These are phyloP conservation scores for Gymnopilus junonius DNA, from an alignment of 768 basidiomycete genomes.

Conservation along the genomic window DNA sequence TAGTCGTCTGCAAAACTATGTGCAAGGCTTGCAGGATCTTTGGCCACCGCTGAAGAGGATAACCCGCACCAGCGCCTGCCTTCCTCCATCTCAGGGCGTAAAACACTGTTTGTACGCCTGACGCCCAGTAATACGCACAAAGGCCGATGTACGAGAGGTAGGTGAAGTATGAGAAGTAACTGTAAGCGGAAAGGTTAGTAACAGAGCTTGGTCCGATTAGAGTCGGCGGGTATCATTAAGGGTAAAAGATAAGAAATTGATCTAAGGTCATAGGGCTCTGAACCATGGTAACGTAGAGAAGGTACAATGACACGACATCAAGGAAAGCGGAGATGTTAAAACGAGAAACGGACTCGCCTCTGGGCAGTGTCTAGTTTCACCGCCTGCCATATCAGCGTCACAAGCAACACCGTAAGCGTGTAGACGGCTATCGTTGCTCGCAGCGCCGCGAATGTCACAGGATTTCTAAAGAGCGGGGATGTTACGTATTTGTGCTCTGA, in stretches of 20 bases:
- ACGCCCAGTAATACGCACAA: conserved; percentile 63
- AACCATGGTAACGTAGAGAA: background rate
- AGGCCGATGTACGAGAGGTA: conserved; percentile 64
- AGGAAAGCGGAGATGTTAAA: background rate
- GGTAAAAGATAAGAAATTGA: too few relatives aligned
- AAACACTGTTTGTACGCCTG: conserved; percentile 53
- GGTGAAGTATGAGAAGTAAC: conserved; percentile 71
- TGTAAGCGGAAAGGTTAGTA: conserved; percentile 25
- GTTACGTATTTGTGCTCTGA: conserved; percentile 45
- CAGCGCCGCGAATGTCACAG: conserved; percentile 45
- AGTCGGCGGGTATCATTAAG: background rate
- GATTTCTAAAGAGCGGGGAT: conserved; percentile 49
- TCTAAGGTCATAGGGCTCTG: background rate
- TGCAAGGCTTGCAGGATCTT: conserved; percentile 59
- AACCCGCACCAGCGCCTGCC: conserved; percentile 34
- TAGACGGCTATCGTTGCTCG: conserved; percentile 57
- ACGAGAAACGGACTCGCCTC: conserved; percentile 26
- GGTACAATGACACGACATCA: background rate
- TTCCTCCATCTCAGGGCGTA: conserved; percentile 37
- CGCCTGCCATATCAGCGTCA: conserved; percentile 39
- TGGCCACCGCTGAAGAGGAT: conserved; percentile 66
- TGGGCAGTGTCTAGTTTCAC: conserved; percentile 33
- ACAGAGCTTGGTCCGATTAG: too few relatives aligned
- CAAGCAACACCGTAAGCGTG: conserved; percentile 44
- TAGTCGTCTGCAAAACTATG: conserved; percentile 52